Percentiles rank a stretch among this genome's conserved stretches.
phyloP scores from a whole-genome alignment of 1,284 basidiomycete genomes.

The Malassezia caprae region DNA sequence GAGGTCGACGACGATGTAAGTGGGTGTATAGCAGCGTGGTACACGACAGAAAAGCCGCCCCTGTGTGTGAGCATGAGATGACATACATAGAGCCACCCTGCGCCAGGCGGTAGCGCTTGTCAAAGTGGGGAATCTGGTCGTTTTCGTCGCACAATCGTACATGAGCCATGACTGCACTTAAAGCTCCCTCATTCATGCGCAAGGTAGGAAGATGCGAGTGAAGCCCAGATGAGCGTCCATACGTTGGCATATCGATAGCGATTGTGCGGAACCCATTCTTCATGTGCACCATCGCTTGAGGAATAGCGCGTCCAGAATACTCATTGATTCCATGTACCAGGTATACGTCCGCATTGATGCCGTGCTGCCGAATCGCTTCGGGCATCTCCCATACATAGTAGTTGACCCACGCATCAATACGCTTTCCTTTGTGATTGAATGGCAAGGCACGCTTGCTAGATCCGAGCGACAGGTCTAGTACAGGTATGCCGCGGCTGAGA shows the following conservation, averaged over 20 bases:
- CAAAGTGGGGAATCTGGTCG: constrained; percentile 13
- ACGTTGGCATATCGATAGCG: constrained; percentile 52
- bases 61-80: constrained; percentile 28
- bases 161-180: constrained; percentile 52
- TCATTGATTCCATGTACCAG: constrained; percentile 44
- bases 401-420: constrained; percentile 24
- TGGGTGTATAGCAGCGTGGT: constrained; percentile 42
- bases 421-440: constrained; percentile 6
- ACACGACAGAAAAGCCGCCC: constrained; percentile 50
- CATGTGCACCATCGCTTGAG: constrained; percentile 50
- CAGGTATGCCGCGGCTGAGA: constrained; percentile 19
- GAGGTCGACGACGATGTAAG: constrained; percentile 23
- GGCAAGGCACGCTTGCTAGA: constrained; percentile 10
- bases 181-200: constrained; percentile 49
- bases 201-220: constrained; percentile 51
- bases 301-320: constrained; percentile 26
- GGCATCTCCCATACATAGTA: constrained; percentile 41
- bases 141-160: constrained; percentile 36
- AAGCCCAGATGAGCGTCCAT: constrained; percentile 49
- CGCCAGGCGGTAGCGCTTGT: constrained; percentile 43
- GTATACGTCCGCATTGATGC: constrained; percentile 33
- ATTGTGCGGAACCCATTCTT: constrained; percentile 52
- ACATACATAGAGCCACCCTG: constrained; percentile 46
- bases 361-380: constrained; percentile 19
- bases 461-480: constrained; percentile 21